Conservation (phyloP, 495 filamentous ascomycete genomes). For the Recurvomyces mirabilis region DNA sequence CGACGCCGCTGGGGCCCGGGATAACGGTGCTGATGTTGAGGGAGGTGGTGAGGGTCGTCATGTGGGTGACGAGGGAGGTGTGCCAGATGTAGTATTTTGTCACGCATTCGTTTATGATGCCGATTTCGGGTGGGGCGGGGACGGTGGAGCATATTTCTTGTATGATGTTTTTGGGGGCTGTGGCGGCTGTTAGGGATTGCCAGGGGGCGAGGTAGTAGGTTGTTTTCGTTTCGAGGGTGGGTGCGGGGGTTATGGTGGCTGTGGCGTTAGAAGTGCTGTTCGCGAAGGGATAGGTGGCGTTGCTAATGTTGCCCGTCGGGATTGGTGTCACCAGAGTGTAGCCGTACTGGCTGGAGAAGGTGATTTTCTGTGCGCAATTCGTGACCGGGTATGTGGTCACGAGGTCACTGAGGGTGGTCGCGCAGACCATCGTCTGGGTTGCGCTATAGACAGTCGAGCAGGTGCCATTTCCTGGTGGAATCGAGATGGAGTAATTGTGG, state of each 20-base stretch:
- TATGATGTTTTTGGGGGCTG: constrained; percentile 22
- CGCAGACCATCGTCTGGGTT: constrained; percentile 26
- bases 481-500: constrained; percentile 17
- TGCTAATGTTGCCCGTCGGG: constrained; percentile 4
- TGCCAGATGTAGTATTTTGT: constrained; percentile 25
- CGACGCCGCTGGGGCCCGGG: constrained; percentile 20
- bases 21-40: constrained; percentile 27
- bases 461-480: constrained; percentile 11
- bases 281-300: neutral
- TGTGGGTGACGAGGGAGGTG: constrained; percentile 23
- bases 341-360: constrained; percentile 29
- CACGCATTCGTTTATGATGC: too few relatives aligned
- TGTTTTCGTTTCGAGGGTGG: constrained; percentile 22
- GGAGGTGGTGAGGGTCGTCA: constrained; percentile 12
- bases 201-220: constrained; percentile 30
- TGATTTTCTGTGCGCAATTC: constrained; percentile 27
- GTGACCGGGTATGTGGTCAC: constrained; percentile 22
- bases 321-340: constrained; percentile 23
- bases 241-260: constrained; percentile 23
- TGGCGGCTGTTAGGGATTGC: constrained; percentile 24
- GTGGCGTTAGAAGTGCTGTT: constrained; percentile 5
- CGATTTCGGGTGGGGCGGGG: constrained; percentile 18
- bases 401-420: constrained; percentile 26
- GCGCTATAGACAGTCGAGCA: constrained; percentile 23
- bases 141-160: constrained; percentile 24